These are phyloP conservation scores for Truncatella angustata DNA, from an alignment of 2,329 filamentous ascomycete species.

Conservation along the genomic window DNA sequence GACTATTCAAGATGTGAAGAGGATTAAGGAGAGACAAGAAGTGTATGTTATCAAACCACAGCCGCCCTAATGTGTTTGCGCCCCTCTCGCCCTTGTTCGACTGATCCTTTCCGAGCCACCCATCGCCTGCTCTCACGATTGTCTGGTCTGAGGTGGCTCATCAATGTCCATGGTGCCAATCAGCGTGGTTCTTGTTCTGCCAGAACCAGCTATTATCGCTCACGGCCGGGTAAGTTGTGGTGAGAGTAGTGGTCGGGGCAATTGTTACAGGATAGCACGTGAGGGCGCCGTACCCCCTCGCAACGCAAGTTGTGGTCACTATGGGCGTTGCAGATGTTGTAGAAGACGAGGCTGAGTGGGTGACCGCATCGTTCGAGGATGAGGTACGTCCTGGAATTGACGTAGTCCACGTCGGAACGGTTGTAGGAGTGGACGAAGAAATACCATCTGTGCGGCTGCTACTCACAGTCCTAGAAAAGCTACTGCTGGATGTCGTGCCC, in stretches of 20 bases:
- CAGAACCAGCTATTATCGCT: no score
- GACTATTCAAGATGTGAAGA: no score
- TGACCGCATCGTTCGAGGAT: background rate
- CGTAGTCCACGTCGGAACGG: background rate
- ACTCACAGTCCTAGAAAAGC: no score
- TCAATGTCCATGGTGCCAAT: no score
- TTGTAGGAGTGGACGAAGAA: no score
- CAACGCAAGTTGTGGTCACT: constrained; percentile 1
- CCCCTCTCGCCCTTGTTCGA: background rate
- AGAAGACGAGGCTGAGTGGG: background rate
- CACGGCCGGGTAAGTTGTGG: no score
- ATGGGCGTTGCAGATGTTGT: background rate
- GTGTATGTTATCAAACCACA: constrained; percentile 6
- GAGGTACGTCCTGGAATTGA: background rate
- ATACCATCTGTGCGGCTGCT: no score
- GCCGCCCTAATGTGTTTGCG: background rate
- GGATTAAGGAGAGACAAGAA: constrained; percentile 13
- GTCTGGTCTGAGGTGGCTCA: no score
- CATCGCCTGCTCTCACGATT: no score
- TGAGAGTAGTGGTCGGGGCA: background rate
- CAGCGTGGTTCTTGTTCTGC: background rate
- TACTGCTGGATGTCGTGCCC: no score
- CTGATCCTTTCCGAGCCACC: background rate
- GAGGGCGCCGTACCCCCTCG: constrained; percentile 4
- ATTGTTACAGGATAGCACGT: constrained; percentile 5